phyloP scores from a whole-genome alignment of 169 alveolate genomes.

The Plasmodium gaboni region DNA sequence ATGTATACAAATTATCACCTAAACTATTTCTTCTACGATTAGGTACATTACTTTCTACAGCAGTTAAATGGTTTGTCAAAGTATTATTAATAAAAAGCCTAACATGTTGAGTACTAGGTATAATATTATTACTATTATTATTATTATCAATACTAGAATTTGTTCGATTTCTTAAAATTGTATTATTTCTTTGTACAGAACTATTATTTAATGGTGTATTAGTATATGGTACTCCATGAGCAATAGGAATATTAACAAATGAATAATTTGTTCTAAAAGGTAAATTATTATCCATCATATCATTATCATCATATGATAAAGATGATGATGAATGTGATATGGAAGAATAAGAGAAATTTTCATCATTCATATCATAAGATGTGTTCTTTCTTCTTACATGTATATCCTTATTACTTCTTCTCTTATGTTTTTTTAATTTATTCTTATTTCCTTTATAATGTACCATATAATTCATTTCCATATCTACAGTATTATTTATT shows the following conservation, averaged over 20 bases:
- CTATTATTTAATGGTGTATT: slow-evolving; percentile 9
- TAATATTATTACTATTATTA: not conserved
- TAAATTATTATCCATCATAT: not conserved
- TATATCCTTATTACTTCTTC: not conserved
- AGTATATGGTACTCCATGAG: not conserved
- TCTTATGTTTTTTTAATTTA: not conserved
- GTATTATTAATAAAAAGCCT: slow-evolving; percentile 31
- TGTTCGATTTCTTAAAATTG: slow-evolving; percentile 17
- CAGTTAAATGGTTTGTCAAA: no score
- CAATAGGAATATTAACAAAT: slow-evolving; percentile 3
- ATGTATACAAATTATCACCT: slow-evolving; percentile 9
- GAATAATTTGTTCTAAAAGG: slow-evolving; percentile 10
- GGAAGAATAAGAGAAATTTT: slow-evolving; percentile 3
- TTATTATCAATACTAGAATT: slow-evolving; percentile 25
- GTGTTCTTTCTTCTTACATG: not conserved
- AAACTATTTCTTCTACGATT: not conserved
- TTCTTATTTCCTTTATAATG: not conserved
- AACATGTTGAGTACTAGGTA: slow-evolving; percentile 33
- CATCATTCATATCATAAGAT: slow-evolving; percentile 8
- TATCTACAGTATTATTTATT: slow-evolving; percentile 56
- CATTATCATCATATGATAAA: not conserved
- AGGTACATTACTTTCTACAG: no score
- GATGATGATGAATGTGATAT: not conserved
- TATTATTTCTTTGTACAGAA: slow-evolving; percentile 2
- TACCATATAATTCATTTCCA: slow-evolving; percentile 33